Percentiles rank a stretch among this genome's conserved stretches.
phyloP scores from a whole-genome alignment of 1,284 basidiomycete species.

The Thecaphora thlaspeos region DNA sequence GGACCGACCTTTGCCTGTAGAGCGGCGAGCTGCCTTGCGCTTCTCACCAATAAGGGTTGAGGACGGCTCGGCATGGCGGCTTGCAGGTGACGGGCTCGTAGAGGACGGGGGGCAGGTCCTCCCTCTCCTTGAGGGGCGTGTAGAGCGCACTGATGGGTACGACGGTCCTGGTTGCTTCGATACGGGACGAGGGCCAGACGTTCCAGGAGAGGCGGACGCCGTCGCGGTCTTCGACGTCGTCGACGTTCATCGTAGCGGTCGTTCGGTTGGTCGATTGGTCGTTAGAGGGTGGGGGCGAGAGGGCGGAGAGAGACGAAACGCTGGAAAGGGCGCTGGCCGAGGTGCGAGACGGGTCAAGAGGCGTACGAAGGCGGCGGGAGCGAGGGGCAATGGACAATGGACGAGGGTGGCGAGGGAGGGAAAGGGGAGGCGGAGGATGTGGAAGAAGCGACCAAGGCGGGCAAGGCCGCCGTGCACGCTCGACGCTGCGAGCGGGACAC shows the following conservation, averaged over 20 bases:
- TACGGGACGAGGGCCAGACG: constrained; percentile 94
- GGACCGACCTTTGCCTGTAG: too few relatives aligned
- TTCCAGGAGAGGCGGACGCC: constrained; percentile 76
- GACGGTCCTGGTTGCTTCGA: constrained; percentile 95
- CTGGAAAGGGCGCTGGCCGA: too few relatives aligned
- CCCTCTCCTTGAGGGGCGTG: constrained; percentile 89
- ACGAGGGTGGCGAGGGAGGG: too few relatives aligned
- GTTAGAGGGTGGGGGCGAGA: not conserved
- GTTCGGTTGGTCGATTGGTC: not conserved
- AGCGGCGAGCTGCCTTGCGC: too few relatives aligned
- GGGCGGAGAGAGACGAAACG: too few relatives aligned
- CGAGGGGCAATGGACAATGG: too few relatives aligned
- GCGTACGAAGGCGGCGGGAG: too few relatives aligned
- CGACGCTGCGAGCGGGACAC: too few relatives aligned
- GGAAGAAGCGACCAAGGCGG: too few relatives aligned
- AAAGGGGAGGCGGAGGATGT: too few relatives aligned
- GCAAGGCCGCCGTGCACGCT: too few relatives aligned
- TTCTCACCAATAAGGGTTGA: constrained; percentile 91
- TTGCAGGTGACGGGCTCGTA: constrained; percentile 99
- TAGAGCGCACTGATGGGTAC: constrained; percentile 98
- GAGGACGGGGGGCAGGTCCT: constrained; percentile 90
- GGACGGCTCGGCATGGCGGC: constrained; percentile 90
- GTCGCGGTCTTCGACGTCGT: constrained; percentile 59
- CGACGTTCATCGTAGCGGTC: constrained; percentile 42
- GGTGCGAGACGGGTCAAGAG: too few relatives aligned